Base-by-base conservation (phyloP, 257 asterid species). In the Capsicum rhomboideum region DNA sequence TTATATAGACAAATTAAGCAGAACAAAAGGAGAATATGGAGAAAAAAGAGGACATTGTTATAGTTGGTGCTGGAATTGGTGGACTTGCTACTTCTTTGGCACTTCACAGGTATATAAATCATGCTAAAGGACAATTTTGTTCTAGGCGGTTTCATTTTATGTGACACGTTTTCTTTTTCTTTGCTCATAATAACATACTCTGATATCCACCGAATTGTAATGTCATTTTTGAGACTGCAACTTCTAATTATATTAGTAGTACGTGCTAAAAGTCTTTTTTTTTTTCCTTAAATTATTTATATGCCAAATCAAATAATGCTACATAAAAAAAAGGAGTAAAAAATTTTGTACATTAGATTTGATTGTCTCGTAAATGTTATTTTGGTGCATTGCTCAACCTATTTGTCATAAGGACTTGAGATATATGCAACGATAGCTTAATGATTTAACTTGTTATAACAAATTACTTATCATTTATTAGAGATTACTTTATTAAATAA, bases 21-120 rank as follows among this genome's bases (percentile, higher is more conserved):
- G 7, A 40, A 75, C 50, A 46, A 82, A 46, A n/a, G 14, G 64
- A 53, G 79, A 44, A 67, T 17, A 55, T 53, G 54, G 83, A 55
- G 69, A 83, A 81, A 67, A 82, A 72, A 34, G 87, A 59, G 6
- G 87, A 86, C 46, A 78, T 86, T 81, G 90, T 90, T 59, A 90
- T 90, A 66, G 87, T 88, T 56, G 91, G 90, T 42, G 92, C 89
- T 86, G 92, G 92, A 54, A 82, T 88, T 69, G 87, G 89, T 82
- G 91, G 91, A 83, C 89, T 90, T 23, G 78, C 89, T 2, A 86
- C 90, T 12, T 82, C 92, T 69, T 21, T 88, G 67, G 90, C 88
- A 29, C 91, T 90, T 81, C 90, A 88, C 87, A 90, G 90, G 92
- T 90, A 68, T 37, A 18, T 0, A 68, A 8, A 5, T 21, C 17